Conservation (phyloP, 2,329 filamentous ascomycete species). For the Aaosphaeria arxii region DNA sequence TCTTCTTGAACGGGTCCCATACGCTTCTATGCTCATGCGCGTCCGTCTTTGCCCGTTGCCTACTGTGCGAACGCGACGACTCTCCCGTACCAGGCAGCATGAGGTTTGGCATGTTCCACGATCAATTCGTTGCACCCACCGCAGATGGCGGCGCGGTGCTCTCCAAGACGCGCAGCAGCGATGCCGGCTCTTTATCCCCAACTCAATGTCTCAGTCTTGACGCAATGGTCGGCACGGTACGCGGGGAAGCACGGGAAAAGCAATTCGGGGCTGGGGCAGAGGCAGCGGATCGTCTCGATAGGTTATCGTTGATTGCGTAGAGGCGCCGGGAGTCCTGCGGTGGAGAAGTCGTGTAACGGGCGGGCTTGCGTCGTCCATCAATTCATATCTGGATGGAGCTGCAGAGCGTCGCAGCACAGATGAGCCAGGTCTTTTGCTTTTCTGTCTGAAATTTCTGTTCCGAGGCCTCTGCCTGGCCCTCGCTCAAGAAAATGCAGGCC, state of each 20-base stretch:
- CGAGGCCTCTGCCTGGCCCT: not conserved
- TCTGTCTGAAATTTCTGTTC: not conserved
- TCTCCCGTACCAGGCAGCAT: constrained; percentile 23
- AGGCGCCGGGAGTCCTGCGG: not conserved
- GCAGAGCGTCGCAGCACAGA: not conserved
- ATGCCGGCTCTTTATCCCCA: not conserved
- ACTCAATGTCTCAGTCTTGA: not conserved
- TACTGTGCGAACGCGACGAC: constrained; percentile 24
- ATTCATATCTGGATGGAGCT: not conserved
- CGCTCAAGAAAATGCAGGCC: not conserved
- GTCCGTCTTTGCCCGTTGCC: constrained; percentile 33
- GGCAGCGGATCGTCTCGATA: not conserved
- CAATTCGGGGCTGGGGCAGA: not conserved
- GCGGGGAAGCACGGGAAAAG: not conserved
- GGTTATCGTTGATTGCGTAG: not conserved
- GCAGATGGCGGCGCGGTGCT: not conserved
- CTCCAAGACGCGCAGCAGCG: not conserved
- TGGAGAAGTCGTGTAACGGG: not conserved
- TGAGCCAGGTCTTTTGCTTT: not conserved
- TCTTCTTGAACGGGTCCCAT: constrained; percentile 39
- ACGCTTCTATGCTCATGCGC: constrained; percentile 32
- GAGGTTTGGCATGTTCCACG: constrained; percentile 23
- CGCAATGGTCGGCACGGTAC: not conserved
- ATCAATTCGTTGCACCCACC: constrained; percentile 1
- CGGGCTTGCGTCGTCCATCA: not conserved